A percentile compares a stretch with the other conserved stretches of the same genome.
These are phyloP conservation scores for Aspergillus intermedius DNA, from an alignment of 2,329 filamentous ascomycete species.

Conservation along the genomic window DNA sequence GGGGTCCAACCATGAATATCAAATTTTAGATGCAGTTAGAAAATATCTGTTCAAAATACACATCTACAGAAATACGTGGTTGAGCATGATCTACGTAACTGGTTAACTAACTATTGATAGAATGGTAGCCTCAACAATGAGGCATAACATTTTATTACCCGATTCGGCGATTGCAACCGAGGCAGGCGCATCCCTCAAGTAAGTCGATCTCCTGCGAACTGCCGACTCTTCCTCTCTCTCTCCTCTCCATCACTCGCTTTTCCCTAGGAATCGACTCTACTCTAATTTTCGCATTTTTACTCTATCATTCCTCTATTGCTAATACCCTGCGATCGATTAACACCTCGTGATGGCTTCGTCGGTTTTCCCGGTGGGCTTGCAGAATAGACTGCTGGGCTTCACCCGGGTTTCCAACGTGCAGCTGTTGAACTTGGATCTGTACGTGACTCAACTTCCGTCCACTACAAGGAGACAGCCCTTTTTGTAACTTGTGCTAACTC, in stretches of 20 bases:
- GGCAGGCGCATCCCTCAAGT: background rate
- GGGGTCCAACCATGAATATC: background rate
- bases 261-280: slow-evolving; percentile 1
- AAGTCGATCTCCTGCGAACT: slow-evolving; percentile 7
- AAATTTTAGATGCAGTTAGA: no score
- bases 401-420: slow-evolving; percentile 27
- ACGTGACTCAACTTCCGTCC: slow-evolving; percentile 16
- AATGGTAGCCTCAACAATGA: no score
- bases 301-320: slow-evolving; percentile 7
- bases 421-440: slow-evolving; percentile 40
- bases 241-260: slow-evolving; percentile 7
- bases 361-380: slow-evolving; percentile 37
- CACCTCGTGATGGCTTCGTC: slow-evolving; percentile 31
- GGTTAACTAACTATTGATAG: background rate
- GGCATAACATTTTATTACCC: background rate
- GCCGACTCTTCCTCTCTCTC: slow-evolving; percentile 10
- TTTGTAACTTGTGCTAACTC: slow-evolving; percentile 5
- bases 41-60: no score
- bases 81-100: no score
- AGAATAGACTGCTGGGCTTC: slow-evolving; percentile 39
- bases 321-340: no score
- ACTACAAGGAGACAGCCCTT: background rate
- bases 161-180: slow-evolving; percentile 5
- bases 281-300: background rate
- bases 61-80: no score